Evolutionary conservation across 495 filamentous ascomycete species (phyloP).

Genomic region (Letharia columbiana): DNA sequence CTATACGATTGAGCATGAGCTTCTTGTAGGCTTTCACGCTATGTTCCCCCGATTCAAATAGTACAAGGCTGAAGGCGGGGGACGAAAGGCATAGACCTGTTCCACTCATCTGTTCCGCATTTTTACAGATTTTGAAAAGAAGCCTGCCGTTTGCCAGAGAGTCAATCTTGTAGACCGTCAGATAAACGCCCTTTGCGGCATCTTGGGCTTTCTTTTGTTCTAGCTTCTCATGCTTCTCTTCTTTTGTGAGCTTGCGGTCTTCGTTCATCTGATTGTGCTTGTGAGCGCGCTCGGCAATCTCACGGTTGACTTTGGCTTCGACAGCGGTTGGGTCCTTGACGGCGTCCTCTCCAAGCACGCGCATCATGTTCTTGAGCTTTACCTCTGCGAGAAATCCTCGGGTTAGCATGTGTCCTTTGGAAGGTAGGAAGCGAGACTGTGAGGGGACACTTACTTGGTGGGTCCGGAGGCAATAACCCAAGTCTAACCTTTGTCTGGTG

Average conservation of each 20-base stretch:
- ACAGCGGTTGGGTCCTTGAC: conserved; percentile 97
- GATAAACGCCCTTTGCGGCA: conserved; percentile 69
- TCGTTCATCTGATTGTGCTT: conserved; percentile 74
- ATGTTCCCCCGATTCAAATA: conserved; percentile 84
- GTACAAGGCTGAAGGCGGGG: conserved; percentile 76
- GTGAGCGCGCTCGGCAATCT: conserved; percentile 75
- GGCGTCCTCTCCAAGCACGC: conserved; percentile 91
- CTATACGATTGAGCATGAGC: conserved; percentile 83
- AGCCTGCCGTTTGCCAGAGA: conserved; percentile 83
- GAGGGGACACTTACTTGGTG: conserved; percentile 39
- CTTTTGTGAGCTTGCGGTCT: conserved; percentile 83
- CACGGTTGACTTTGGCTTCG: conserved; percentile 82
- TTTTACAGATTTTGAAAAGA: conserved; percentile 84
- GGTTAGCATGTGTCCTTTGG: neutral
- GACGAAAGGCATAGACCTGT: conserved; percentile 85
- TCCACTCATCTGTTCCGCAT: conserved; percentile 77
- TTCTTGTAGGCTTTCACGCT: conserved; percentile 76
- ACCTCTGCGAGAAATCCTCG: neutral
- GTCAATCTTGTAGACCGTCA: conserved; percentile 81
- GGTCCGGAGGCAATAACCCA: conserved; percentile 77
- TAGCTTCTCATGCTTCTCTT: conserved; percentile 80
- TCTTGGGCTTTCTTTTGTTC: conserved; percentile 78
- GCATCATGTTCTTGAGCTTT: conserved; percentile 35
- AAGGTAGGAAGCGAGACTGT: neutral
- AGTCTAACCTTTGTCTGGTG: conserved; percentile 91